A percentile compares a stretch with the other conserved stretches of the same genome.
phyloP scores from a whole-genome alignment of 2,329 filamentous ascomycete species.

The Botryosphaeria agaves region DNA sequence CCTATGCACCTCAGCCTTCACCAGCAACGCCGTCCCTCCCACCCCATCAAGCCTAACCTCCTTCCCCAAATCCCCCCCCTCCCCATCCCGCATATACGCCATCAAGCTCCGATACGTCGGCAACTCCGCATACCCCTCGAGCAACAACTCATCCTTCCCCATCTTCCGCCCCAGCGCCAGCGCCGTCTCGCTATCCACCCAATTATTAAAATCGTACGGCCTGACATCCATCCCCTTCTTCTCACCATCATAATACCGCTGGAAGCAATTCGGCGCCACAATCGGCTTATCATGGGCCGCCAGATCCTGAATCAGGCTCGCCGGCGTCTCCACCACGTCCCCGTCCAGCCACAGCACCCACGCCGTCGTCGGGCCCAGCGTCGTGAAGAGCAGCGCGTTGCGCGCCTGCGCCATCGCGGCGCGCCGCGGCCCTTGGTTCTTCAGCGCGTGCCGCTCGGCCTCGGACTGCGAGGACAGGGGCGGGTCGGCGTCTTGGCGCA shows the following conservation, averaged over 20 bases:
- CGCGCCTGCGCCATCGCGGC: constrained; percentile 85
- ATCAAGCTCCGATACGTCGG: constrained; percentile 83
- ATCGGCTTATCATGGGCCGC: constrained; percentile 77
- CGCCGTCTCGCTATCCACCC: constrained; percentile 77
- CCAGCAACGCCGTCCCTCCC: constrained; percentile 77
- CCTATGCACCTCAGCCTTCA: constrained; percentile 91
- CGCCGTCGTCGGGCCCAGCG: constrained; percentile 72
- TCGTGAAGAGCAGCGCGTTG: constrained; percentile 91
- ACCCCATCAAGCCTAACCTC: constrained; percentile 79
- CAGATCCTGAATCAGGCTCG: constrained; percentile 76
- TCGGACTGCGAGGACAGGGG: constrained; percentile 69
- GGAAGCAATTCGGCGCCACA: constrained; percentile 90
- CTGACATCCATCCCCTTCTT: constrained; percentile 56
- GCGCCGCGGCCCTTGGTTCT: constrained; percentile 71
- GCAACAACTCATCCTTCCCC: constrained; percentile 78
- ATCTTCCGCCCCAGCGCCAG: constrained; percentile 59
- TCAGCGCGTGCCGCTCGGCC: constrained; percentile 76
- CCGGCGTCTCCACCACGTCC: constrained; percentile 79
- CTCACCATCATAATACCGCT: constrained; percentile 55
- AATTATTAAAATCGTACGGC: constrained; percentile 94
- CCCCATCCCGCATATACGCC: constrained; percentile 55
- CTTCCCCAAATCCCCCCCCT: constrained; percentile 36
- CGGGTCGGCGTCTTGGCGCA: constrained; percentile 86
- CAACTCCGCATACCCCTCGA: constrained; percentile 89
- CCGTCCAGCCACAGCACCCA: constrained; percentile 96